Evolutionary conservation across 345 rosid species (phyloP).

Genomic region (Carallia brachiata): DNA sequence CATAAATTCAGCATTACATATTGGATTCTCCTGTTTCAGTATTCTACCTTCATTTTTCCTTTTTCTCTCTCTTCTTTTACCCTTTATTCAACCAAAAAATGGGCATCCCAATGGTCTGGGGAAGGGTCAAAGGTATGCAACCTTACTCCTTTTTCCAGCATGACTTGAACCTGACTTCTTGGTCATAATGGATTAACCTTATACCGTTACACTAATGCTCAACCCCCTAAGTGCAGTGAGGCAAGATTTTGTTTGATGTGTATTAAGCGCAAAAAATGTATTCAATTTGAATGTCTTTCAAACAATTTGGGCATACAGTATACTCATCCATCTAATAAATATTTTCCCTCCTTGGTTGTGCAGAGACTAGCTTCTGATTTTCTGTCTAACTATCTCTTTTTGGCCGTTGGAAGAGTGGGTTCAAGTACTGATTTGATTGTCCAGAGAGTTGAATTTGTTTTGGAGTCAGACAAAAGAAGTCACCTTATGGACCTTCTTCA

Average conservation of each 20-base stretch:
- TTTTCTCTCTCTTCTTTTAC: too few species aligned
- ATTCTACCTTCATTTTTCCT: too few species aligned
- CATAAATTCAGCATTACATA: too few species aligned
- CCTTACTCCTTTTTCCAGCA: too few species aligned
- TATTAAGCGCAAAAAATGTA: background rate
- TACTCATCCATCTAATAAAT: background rate
- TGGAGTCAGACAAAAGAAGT: slow-evolving; percentile 95
- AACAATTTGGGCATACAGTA: too few species aligned
- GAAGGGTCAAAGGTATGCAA: too few species aligned
- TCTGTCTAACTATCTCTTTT: slow-evolving; percentile 65
- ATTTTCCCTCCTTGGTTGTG: slow-evolving; percentile 18
- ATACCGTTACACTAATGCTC: background rate
- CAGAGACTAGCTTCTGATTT: slow-evolving; percentile 98
- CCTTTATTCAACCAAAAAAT: too few species aligned
- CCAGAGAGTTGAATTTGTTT: slow-evolving; percentile 95
- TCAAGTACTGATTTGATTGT: slow-evolving; percentile 97
- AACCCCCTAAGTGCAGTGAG: background rate
- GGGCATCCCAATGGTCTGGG: too few species aligned
- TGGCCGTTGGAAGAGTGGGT: slow-evolving; percentile 99
- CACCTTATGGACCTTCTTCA: slow-evolving; percentile 99
- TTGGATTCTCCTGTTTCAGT: too few species aligned
- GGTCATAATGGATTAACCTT: too few species aligned
- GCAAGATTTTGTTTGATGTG: slow-evolving; percentile 1
- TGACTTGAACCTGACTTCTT: too few species aligned
- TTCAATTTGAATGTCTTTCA: too few species aligned